Evolutionary conservation across 208 protist genomes (phyloP).

Genomic region (Strigomonas galati): DNA sequence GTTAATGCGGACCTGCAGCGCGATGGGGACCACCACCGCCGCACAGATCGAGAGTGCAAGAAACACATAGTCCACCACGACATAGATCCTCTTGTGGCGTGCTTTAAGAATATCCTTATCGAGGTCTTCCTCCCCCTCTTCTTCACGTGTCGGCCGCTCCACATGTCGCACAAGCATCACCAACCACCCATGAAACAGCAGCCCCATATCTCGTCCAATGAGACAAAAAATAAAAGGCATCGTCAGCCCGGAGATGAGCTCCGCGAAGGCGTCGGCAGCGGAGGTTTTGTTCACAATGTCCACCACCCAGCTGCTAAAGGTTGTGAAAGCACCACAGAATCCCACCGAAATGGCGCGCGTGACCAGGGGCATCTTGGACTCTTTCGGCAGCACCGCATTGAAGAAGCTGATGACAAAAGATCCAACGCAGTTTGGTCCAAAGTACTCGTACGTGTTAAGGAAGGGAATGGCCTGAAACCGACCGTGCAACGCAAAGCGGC

Average conservation of each 20-base stretch:
- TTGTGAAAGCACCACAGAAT: conserved; percentile 60
- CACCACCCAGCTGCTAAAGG: conserved; percentile 57
- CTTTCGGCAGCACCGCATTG: conserved; percentile 17
- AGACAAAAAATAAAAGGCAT: conserved; percentile 53
- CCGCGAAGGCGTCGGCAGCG: conserved; percentile 27
- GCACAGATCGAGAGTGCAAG: conserved; percentile 23
- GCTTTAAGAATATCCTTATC: neutral
- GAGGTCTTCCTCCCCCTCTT: neutral
- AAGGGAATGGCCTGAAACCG: conserved; percentile 20
- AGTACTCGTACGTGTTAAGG: conserved; percentile 39
- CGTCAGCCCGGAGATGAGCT: conserved; percentile 47
- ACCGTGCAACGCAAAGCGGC: conserved; percentile 30
- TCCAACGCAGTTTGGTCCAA: conserved; percentile 41
- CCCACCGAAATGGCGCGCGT: conserved; percentile 37
- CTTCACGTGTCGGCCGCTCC: neutral
- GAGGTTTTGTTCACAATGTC: conserved; percentile 28
- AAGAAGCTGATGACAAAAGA: conserved; percentile 45
- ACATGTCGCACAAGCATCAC: conserved; percentile 10
- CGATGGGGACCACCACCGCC: conserved; percentile 31
- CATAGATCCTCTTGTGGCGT: neutral
- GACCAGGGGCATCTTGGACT: conserved; percentile 26
- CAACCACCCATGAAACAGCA: conserved; percentile 10
- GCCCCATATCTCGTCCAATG: conserved; percentile 32
- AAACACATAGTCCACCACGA: conserved; percentile 22
- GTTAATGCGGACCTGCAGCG: conserved; percentile 35